Percentiles rank a stretch among this genome's conserved stretches.
These are phyloP conservation scores for Peltaster fructicola DNA, from an alignment of 2,329 filamentous ascomycete genomes.

Conservation along the genomic window DNA sequence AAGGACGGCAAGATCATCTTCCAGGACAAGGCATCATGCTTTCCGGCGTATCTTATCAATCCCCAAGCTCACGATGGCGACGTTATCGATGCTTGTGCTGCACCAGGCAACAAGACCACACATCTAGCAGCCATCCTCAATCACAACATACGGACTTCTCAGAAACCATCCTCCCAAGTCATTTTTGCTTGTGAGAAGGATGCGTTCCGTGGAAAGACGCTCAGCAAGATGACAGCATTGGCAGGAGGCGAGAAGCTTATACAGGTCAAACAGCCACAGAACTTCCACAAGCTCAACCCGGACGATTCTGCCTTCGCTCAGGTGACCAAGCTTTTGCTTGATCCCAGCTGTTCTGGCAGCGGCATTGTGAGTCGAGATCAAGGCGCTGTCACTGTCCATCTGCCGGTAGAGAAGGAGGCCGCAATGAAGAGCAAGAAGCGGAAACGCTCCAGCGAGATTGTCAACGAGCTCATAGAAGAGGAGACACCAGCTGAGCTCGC, in stretches of 20 bases:
- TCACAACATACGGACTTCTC: too few species aligned
- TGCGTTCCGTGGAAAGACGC: conserved; percentile 47
- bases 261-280: conserved; percentile 52
- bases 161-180: too few species aligned
- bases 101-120: conserved; percentile 94
- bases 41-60: conserved; percentile 76
- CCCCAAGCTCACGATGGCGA: conserved; percentile 50
- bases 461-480: conserved; percentile 21
- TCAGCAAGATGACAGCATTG: conserved; percentile 67
- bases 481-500: conserved; percentile 20
- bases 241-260: conserved; percentile 55
- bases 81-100: conserved; percentile 82
- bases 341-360: conserved; percentile 90
- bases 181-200: conserved; percentile 75
- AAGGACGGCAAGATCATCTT: conserved; percentile 62
- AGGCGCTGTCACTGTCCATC: conserved; percentile 42
- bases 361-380: conserved; percentile 85
- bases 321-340: conserved; percentile 71
- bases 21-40: conserved; percentile 94
- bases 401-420: conserved; percentile 26
- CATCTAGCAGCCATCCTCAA: conserved; percentile 63
- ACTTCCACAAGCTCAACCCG: conserved; percentile 67
- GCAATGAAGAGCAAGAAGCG: conserved; percentile 14
- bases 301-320: conserved; percentile 39
- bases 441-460: conserved; percentile 10